Conservation (phyloP, 768 basidiomycete genomes). For the Termitomyces sp. region DNA sequence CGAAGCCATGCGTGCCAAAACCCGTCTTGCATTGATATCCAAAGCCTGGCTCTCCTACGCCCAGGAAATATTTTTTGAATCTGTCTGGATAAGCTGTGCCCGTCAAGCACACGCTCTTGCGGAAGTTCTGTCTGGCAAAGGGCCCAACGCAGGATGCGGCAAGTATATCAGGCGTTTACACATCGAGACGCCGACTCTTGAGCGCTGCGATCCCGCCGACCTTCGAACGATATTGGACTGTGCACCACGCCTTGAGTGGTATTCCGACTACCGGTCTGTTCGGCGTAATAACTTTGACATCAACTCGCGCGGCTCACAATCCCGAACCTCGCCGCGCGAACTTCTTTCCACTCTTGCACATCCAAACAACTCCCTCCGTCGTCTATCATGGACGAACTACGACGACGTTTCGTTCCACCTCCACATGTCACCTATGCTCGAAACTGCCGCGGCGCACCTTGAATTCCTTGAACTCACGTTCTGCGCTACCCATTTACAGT, state of each 20-base stretch:
- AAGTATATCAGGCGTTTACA: conserved; percentile 58
- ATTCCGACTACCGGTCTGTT: conserved; percentile 61
- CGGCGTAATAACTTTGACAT: conserved; percentile 48
- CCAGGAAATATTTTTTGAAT: conserved; percentile 58
- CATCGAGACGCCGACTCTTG: conserved; percentile 63
- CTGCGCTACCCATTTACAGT: conserved; percentile 40
- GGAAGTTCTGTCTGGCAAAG: conserved; percentile 29
- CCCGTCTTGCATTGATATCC: conserved; percentile 47
- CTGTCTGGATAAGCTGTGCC: conserved; percentile 62
- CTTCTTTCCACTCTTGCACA: conserved; percentile 56
- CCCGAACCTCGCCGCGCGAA: conserved; percentile 46
- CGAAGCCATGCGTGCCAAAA: conserved; percentile 42
- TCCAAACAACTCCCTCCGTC: conserved; percentile 46
- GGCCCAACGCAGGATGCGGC: conserved; percentile 27
- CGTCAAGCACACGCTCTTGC: conserved; percentile 43
- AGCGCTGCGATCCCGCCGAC: conserved; percentile 61
- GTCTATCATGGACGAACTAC: conserved; percentile 71
- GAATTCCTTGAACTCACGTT: conserved; percentile 69
- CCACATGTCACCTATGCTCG: conserved; percentile 49
- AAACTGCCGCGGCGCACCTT: conserved; percentile 45
- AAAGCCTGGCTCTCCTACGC: conserved; percentile 48
- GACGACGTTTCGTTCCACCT: conserved; percentile 54
- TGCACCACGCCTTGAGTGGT: conserved; percentile 53
- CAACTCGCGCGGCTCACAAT: conserved; percentile 32
- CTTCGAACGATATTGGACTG: conserved; percentile 66